These are phyloP conservation scores for Pythium monospermum DNA, from an alignment of 352 stramenopile genomes.

Conservation along the genomic window DNA sequence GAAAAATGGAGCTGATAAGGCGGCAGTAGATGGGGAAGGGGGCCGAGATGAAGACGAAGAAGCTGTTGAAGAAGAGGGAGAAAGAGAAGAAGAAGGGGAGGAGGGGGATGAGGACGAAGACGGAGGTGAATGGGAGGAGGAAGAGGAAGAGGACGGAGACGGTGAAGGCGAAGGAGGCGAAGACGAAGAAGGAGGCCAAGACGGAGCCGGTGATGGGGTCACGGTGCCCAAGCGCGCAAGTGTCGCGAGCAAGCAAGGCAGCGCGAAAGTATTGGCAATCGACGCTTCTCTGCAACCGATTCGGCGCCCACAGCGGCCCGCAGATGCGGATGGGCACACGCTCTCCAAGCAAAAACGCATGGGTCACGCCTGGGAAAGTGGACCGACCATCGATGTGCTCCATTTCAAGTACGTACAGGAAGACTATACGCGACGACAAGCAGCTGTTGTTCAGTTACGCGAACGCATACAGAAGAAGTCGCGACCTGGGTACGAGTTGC, in stretches of 20 bases:
- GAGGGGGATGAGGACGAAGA: constrained; percentile 21
- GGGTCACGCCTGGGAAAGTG: constrained; percentile 53
- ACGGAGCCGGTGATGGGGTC: constrained; percentile 11
- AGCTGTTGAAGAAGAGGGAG: constrained; percentile 19
- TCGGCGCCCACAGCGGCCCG: constrained; percentile 14
- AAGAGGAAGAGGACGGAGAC: constrained; percentile 18
- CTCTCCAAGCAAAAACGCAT: constrained; percentile 59
- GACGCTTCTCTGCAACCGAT: constrained; percentile 15
- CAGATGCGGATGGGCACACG: constrained; percentile 22
- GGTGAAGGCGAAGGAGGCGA: constrained; percentile 23
- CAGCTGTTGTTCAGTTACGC: constrained; percentile 50
- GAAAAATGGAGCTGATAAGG: constrained; percentile 23
- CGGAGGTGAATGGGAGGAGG: constrained; percentile 18
- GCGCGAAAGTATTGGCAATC: constrained; percentile 26
- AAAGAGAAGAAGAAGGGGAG: constrained; percentile 6
- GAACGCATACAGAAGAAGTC: constrained; percentile 56
- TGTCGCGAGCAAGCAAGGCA: constrained; percentile 5
- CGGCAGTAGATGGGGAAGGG: constrained; percentile 16
- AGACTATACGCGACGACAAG: constrained; percentile 55
- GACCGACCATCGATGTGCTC: constrained; percentile 57
- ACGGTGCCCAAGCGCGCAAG: constrained; percentile 9
- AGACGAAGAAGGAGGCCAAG: constrained; percentile 13
- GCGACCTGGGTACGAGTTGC: constrained; percentile 54
- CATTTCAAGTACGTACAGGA: constrained; percentile 65
- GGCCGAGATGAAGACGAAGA: constrained; percentile 23